These are phyloP conservation scores for Nephelium lappaceum DNA, from an alignment of 345 rosid genomes.

Conservation along the genomic window DNA sequence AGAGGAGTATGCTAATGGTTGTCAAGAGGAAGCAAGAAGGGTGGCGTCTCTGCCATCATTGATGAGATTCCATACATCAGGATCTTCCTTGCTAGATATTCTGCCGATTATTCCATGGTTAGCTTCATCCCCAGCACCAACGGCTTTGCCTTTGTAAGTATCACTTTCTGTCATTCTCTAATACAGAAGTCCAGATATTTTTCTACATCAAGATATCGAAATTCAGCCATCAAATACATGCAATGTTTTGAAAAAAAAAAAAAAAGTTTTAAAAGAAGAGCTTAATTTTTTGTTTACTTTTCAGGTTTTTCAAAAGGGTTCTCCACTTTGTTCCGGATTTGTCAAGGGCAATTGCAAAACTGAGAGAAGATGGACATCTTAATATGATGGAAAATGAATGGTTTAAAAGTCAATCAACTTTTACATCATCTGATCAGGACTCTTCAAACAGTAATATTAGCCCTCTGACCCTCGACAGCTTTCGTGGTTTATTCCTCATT, in stretches of 20 bases:
- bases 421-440: background rate
- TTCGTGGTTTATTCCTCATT: slow-evolving; percentile 36
- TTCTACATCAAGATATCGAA: no score
- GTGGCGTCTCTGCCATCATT: slow-evolving; percentile 34
- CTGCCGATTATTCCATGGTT: slow-evolving; percentile 28
- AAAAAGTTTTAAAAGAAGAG: no score
- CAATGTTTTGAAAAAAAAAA: no score
- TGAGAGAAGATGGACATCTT: slow-evolving; percentile 34
- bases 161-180: no score
- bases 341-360: slow-evolving; percentile 36
- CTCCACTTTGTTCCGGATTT: slow-evolving; percentile 24
- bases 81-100: slow-evolving; percentile 20
- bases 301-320: slow-evolving; percentile 39
- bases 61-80: slow-evolving; percentile 41
- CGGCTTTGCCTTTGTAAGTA: slow-evolving; percentile 52
- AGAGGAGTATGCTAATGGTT: slow-evolving; percentile 17
- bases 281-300: no score
- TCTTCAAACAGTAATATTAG: background rate
- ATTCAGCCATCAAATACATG: no score
- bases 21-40: slow-evolving; percentile 22
- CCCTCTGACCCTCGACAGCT: slow-evolving; percentile 23
- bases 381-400: slow-evolving; percentile 20
- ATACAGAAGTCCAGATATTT: no score
- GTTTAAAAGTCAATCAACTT: slow-evolving; percentile 1
- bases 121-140: slow-evolving; percentile 26